These are phyloP conservation scores for Phylloporus sp. DNA, from an alignment of 768 basidiomycete genomes.

Conservation along the genomic window DNA sequence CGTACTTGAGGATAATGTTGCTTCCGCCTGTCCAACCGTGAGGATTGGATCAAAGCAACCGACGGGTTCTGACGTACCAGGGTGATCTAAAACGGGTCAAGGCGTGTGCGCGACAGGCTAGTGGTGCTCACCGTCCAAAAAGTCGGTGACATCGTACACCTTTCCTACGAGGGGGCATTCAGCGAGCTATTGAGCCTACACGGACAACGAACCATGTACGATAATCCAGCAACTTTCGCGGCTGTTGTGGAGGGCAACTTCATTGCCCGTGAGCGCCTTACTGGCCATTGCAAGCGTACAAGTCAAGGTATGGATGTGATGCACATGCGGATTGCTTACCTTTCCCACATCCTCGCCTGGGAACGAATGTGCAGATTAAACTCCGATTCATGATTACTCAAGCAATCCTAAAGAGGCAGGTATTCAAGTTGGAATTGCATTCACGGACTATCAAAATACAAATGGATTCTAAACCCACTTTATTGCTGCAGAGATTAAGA, in stretches of 20 bases:
- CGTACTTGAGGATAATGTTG: constrained; percentile 83
- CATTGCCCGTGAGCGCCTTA: constrained; percentile 39
- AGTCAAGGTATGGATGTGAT: not conserved
- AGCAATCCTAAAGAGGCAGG: constrained; percentile 6
- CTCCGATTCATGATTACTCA: not conserved
- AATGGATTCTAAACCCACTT: constrained; percentile 6
- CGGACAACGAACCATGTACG: constrained; percentile 58
- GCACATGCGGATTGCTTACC: too few species aligned
- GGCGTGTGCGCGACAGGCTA: not conserved
- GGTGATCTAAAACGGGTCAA: constrained; percentile 47
- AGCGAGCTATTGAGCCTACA: not conserved
- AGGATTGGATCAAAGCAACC: not conserved
- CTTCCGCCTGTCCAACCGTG: constrained; percentile 54
- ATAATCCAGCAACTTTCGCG: constrained; percentile 79
- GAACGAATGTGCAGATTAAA: not conserved
- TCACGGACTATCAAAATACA: not conserved
- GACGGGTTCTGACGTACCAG: constrained; percentile 39
- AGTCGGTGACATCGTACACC: constrained; percentile 77
- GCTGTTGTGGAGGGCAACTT: constrained; percentile 53
- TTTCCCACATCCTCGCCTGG: not conserved
- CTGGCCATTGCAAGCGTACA: constrained; percentile 8
- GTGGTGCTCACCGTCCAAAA: constrained; percentile 55
- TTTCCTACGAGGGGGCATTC: constrained; percentile 43
- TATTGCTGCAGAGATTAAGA: constrained; percentile 21
- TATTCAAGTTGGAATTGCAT: constrained; percentile 1